A percentile compares a stretch with the other conserved stretches of the same genome.
Evolutionary conservation across 495 filamentous ascomycete genomes (phyloP).

Genomic region (Podospora sp.): DNA sequence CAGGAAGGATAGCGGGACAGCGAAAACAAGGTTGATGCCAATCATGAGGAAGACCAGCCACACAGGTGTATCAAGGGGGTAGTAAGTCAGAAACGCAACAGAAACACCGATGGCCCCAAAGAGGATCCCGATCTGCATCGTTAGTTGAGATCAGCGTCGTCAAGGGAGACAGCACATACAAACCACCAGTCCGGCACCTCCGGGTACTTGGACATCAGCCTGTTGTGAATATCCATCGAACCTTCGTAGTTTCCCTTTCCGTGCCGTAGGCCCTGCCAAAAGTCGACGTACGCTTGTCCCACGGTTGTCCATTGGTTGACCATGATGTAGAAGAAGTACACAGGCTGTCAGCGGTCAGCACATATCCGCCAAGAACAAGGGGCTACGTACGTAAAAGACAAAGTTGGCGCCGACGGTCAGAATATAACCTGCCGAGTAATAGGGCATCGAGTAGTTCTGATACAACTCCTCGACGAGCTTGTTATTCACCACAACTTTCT

Average conservation of each 20-base stretch:
- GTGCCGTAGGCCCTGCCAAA: constrained; percentile 50
- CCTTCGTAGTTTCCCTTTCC: constrained; percentile 52
- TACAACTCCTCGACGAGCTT: constrained; percentile 55
- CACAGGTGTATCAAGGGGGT: constrained; percentile 41
- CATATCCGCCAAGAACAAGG: background rate
- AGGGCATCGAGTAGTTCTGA: constrained; percentile 60
- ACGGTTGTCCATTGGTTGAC: constrained; percentile 55
- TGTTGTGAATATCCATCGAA: constrained; percentile 61
- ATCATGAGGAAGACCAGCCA: constrained; percentile 42
- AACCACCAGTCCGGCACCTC: constrained; percentile 68
- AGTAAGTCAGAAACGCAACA: constrained; percentile 54
- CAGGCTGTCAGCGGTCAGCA: constrained; percentile 25
- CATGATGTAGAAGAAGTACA: constrained; percentile 58
- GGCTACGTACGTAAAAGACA: constrained; percentile 45
- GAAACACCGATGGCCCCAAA: constrained; percentile 53
- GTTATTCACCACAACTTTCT: constrained; percentile 52
- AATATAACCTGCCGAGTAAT: constrained; percentile 62
- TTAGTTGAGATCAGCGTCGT: background rate
- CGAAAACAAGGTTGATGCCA: constrained; percentile 42
- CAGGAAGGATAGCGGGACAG: constrained; percentile 41
- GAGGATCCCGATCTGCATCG: constrained; percentile 35
- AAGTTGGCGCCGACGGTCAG: constrained; percentile 62
- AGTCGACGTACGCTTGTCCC: constrained; percentile 34
- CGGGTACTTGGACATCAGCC: constrained; percentile 61
- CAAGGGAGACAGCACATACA: background rate